Conservation (phyloP, 371 early-diverging fungal genomes). For the Massospora cicadina region DNA sequence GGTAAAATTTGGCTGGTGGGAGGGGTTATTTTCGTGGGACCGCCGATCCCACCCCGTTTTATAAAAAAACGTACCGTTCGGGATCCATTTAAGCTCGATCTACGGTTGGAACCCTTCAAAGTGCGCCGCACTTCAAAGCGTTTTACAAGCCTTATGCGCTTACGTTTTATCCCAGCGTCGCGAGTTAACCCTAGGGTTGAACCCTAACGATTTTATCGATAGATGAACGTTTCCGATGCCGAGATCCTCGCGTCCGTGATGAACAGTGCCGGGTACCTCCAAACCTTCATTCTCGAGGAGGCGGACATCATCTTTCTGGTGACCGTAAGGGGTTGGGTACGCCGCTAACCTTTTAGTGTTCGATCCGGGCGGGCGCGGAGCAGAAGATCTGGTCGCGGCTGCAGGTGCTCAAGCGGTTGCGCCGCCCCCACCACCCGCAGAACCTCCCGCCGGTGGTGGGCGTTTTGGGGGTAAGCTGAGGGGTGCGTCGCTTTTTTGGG, state of each 20-base stretch:
- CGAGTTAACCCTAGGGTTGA: neutral
- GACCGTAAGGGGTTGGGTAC: slow-evolving; percentile 22
- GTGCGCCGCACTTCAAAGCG: neutral
- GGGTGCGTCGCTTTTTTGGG: too few relatives aligned
- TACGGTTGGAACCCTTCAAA: neutral
- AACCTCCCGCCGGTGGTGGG: slow-evolving; percentile 47
- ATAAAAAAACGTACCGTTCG: too few relatives aligned
- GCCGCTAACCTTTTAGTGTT: slow-evolving; percentile 25
- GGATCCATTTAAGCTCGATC: too few relatives aligned
- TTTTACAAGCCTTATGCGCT: neutral
- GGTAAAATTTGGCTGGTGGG: too few relatives aligned
- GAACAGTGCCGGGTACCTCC: slow-evolving; percentile 43
- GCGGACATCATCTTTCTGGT: slow-evolving; percentile 58
- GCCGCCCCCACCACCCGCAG: slow-evolving; percentile 16
- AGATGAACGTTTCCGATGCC: slow-evolving; percentile 64
- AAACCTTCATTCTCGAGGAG: slow-evolving; percentile 29
- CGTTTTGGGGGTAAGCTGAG: slow-evolving; percentile 43
- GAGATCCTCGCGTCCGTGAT: slow-evolving; percentile 60
- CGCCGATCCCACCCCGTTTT: too few relatives aligned
- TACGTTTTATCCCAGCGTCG: neutral
- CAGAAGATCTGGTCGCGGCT: slow-evolving; percentile 52
- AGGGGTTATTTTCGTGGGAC: too few relatives aligned
- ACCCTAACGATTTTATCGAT: neutral
- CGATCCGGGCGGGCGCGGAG: slow-evolving; percentile 65
- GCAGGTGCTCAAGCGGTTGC: slow-evolving; percentile 31